These are phyloP conservation scores for Rhododendron griersonianum DNA, from an alignment of 148 eudicot genomes.

Conservation along the genomic window DNA sequence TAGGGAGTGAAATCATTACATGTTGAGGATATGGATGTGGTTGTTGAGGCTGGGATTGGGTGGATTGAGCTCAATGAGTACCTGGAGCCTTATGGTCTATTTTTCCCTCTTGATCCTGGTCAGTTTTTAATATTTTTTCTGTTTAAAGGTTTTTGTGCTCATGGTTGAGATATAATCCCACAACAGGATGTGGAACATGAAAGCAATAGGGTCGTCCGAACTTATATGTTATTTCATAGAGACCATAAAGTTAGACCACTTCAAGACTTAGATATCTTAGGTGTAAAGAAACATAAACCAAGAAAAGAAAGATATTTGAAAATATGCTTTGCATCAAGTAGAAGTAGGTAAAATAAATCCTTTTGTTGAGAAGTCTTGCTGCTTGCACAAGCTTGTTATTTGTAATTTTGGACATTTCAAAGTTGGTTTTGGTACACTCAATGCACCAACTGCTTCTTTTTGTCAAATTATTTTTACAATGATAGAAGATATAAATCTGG, in stretches of 20 bases:
- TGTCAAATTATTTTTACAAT: neutral
- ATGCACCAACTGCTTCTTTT: neutral
- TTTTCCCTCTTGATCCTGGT: conserved; percentile 99
- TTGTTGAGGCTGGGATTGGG: conserved; percentile 99
- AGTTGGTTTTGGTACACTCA: neutral
- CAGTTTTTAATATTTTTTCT: conserved; percentile 12
- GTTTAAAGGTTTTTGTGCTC: neutral
- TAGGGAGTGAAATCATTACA: conserved; percentile 77
- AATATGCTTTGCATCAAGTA: neutral
- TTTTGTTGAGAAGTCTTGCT: neutral
- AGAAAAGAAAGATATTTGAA: neutral
- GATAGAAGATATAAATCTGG: neutral
- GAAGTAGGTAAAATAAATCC: neutral
- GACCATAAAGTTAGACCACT: neutral
- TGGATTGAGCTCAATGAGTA: conserved; percentile 99
- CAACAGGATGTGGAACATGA: neutral
- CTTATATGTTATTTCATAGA: neutral
- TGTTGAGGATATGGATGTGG: conserved; percentile 95
- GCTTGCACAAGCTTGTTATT: neutral
- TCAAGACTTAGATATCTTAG: neutral
- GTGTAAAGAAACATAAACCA: neutral
- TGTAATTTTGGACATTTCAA: neutral
- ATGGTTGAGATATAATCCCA: neutral
- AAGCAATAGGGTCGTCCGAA: neutral
- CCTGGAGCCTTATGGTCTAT: conserved; percentile 90